phyloP scores from a whole-genome alignment of 2,329 filamentous ascomycete species.

The Metarhizium album region DNA sequence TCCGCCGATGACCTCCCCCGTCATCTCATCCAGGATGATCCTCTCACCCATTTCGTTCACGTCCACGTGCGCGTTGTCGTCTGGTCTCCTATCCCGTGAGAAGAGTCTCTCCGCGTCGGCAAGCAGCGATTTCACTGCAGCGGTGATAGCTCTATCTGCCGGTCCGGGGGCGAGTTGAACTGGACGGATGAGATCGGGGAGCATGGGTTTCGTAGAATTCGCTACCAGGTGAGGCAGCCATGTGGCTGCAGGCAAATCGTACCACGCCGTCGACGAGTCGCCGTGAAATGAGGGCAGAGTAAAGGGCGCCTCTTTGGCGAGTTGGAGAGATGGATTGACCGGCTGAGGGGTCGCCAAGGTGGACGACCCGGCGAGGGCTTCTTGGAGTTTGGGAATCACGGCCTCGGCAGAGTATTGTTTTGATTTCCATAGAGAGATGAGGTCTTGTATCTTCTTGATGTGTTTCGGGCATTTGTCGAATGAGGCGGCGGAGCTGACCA shows the following conservation, averaged over 20 bases:
- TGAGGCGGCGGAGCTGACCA: slow-evolving; percentile 48
- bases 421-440: slow-evolving; percentile 63
- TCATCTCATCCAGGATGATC: slow-evolving; percentile 53
- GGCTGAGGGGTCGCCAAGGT: slow-evolving; percentile 11
- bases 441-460: slow-evolving; percentile 48
- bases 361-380: slow-evolving; percentile 34
- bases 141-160: slow-evolving; percentile 53
- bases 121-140: slow-evolving; percentile 60
- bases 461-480: slow-evolving; percentile 55
- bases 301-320: slow-evolving; percentile 51
- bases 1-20: slow-evolving; percentile 51
- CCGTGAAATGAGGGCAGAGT: slow-evolving; percentile 69
- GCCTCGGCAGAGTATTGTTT: slow-evolving; percentile 48
- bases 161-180: slow-evolving; percentile 59
- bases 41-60: slow-evolving; percentile 68
- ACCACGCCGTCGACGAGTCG: slow-evolving; percentile 61
- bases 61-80: slow-evolving; percentile 45
- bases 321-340: slow-evolving; percentile 20
- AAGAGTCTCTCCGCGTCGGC: slow-evolving; percentile 61
- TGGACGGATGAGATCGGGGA: slow-evolving; percentile 58
- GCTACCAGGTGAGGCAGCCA: slow-evolving; percentile 70
- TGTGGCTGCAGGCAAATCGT: slow-evolving; percentile 73
- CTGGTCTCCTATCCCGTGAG: slow-evolving; percentile 34
- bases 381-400: slow-evolving; percentile 47
- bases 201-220: slow-evolving; percentile 65